Evolutionary conservation across 148 eudicot genomes (phyloP).

Genomic region (Limonium bicolor): DNA sequence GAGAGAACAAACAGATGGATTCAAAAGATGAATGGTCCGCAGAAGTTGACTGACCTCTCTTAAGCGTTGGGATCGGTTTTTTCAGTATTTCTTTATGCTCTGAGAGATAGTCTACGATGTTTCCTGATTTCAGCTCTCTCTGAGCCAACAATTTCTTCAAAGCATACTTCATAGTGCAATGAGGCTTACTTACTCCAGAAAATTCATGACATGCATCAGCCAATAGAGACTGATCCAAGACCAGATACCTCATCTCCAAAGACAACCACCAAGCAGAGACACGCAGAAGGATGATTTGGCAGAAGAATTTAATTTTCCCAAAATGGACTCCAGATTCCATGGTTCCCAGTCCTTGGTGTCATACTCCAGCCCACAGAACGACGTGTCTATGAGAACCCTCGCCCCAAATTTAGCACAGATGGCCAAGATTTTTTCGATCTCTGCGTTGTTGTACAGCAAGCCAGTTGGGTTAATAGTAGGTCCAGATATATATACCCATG

Average conservation of each 20-base stretch:
- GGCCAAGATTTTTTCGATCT: conserved; percentile 45
- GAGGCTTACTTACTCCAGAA: conserved; percentile 72
- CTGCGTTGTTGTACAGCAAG: conserved; percentile 61
- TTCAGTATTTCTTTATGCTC: conserved; percentile 46
- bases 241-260: conserved; percentile 63
- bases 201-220: conserved; percentile 48
- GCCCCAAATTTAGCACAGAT: conserved; percentile 79
- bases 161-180: conserved; percentile 62
- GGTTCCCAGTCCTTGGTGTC: conserved; percentile 27
- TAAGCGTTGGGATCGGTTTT: conserved; percentile 42
- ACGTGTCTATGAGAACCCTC: conserved; percentile 74
- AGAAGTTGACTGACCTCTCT: conserved; percentile 73
- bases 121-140: conserved; percentile 33
- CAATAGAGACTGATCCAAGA: conserved; percentile 45
- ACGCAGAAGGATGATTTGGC: conserved; percentile 38
- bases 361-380: conserved; percentile 75
- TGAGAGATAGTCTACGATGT: conserved; percentile 22
- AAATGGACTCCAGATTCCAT: conserved; percentile 59
- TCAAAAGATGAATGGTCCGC: conserved; percentile 36
- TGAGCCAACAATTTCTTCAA: conserved; percentile 77
- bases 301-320: conserved; percentile 33
- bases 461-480: conserved; percentile 91
- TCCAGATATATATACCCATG: conserved; percentile 93
- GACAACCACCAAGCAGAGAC: conserved; percentile 73
- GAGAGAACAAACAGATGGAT: conserved; percentile 56